Conservation (phyloP, 768 basidiomycete species). For the Fomitopsis pulvina region DNA sequence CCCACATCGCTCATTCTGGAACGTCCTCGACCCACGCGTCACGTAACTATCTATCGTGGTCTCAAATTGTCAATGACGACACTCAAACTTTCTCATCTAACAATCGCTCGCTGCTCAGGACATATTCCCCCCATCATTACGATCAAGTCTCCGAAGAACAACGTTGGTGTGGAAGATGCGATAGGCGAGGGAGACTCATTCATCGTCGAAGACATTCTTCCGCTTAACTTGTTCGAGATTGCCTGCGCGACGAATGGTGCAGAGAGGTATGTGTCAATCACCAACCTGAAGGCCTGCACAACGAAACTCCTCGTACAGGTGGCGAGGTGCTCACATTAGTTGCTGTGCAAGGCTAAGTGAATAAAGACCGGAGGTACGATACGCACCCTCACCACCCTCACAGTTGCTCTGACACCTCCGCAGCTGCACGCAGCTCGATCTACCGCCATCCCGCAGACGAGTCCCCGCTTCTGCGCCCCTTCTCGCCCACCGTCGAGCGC, state of each 20-base stretch:
- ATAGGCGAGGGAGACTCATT: slow-evolving; percentile 67
- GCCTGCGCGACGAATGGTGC: slow-evolving; percentile 67
- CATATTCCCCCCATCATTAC: no score
- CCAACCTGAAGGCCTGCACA: background rate
- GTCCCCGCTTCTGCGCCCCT: slow-evolving; percentile 59
- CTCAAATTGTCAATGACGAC: no score
- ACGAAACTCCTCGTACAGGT: slow-evolving; percentile 31
- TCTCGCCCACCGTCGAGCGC: slow-evolving; percentile 59
- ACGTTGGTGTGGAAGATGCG: no score
- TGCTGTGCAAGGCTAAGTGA: slow-evolving; percentile 54
- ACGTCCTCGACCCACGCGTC: no score
- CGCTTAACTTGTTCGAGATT: slow-evolving; percentile 42
- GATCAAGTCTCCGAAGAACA: no score
- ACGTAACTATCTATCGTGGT: no score
- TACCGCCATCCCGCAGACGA: slow-evolving; percentile 82
- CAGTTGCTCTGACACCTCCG: background rate
- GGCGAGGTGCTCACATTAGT: slow-evolving; percentile 68
- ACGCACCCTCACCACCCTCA: slow-evolving; percentile 9
- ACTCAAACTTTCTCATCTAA: no score
- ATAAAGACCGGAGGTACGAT: slow-evolving; percentile 40
- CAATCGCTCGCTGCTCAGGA: no score
- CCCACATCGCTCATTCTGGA: no score
- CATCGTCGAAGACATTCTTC: slow-evolving; percentile 53
- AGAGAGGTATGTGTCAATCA: slow-evolving; percentile 45
- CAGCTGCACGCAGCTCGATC: slow-evolving; percentile 70